Evolutionary conservation across 1,284 basidiomycete species (phyloP).

Genomic region (Phellinidium pouzarii): DNA sequence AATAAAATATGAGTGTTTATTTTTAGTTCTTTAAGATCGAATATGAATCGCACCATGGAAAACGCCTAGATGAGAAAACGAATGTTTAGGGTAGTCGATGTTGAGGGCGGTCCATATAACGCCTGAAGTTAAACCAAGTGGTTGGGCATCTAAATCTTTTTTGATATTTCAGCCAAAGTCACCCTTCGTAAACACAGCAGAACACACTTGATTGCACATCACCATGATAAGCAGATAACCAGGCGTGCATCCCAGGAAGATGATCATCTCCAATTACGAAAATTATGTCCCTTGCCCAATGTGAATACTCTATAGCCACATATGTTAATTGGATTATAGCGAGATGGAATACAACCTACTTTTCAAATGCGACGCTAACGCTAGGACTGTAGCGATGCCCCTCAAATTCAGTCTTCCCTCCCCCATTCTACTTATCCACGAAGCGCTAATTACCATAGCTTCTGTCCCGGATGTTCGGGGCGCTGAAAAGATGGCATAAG

Average conservation of each 20-base stretch:
- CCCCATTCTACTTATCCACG: constrained; percentile 70
- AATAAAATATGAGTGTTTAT: background rate
- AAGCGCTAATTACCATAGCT: constrained; percentile 84
- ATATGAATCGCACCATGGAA: constrained; percentile 68
- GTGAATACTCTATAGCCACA: constrained; percentile 60
- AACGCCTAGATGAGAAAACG: constrained; percentile 88
- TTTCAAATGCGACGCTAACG: constrained; percentile 78
- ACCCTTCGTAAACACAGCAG: background rate
- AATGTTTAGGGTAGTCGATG: constrained; percentile 95
- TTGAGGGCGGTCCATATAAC: constrained; percentile 94
- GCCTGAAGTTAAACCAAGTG: constrained; percentile 59
- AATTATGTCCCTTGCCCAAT: constrained; percentile 93
- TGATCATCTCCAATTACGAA: constrained; percentile 89
- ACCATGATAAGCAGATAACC: constrained; percentile 80
- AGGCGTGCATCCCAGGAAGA: constrained; percentile 89
- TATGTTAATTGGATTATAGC: constrained; percentile 4
- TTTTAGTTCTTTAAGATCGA: background rate
- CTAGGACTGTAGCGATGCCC: constrained; percentile 78
- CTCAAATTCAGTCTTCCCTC: constrained; percentile 70
- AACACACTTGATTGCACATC: constrained; percentile 56
- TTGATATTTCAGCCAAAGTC: background rate
- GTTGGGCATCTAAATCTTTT: constrained; percentile 67
- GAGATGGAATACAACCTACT: constrained; percentile 38
- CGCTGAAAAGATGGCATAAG: constrained; percentile 76
- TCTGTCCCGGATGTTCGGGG: constrained; percentile 87